Evolutionary conservation across 805 yeast species (phyloP).

Genomic region (Schwanniomyces polymorphus): DNA sequence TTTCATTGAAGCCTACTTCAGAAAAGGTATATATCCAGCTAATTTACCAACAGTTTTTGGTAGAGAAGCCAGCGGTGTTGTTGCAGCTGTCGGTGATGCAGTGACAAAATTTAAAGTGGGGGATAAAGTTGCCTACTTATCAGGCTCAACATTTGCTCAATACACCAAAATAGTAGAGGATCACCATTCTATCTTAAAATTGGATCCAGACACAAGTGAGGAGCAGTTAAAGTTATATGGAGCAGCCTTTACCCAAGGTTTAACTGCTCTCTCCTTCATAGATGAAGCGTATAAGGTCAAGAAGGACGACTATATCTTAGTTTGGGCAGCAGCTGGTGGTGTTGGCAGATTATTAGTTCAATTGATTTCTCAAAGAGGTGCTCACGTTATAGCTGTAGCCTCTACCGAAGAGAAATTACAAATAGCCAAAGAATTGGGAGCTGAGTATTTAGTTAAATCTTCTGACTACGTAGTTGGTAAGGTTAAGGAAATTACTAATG

Average conservation of each 20-base stretch:
- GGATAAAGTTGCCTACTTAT: constrained; percentile 64
- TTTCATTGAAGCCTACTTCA: constrained; percentile 79
- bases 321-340: constrained; percentile 97
- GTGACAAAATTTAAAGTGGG: constrained; percentile 62
- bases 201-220: constrained; percentile 50
- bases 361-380: constrained; percentile 62
- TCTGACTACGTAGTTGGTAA: constrained; percentile 54
- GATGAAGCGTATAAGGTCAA: constrained; percentile 66
- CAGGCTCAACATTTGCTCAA: constrained; percentile 64
- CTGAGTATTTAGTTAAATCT: constrained; percentile 65
- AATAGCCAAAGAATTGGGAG: constrained; percentile 71
- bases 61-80: constrained; percentile 69
- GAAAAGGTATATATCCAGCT: constrained; percentile 73
- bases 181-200: constrained; percentile 39
- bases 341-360: constrained; percentile 77
- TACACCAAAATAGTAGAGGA: constrained; percentile 52
- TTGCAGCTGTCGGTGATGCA: constrained; percentile 61
- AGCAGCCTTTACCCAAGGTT: constrained; percentile 65
- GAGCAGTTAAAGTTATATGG: constrained; percentile 56
- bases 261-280: constrained; percentile 76
- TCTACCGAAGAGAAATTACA: constrained; percentile 72
- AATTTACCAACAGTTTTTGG: constrained; percentile 66
- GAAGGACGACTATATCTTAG: constrained; percentile 68
- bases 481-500: constrained; percentile 60
- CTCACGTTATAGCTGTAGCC: constrained; percentile 81